phyloP scores from a whole-genome alignment of 2,329 filamentous ascomycete genomes.

The Fusarium armeniacum region DNA sequence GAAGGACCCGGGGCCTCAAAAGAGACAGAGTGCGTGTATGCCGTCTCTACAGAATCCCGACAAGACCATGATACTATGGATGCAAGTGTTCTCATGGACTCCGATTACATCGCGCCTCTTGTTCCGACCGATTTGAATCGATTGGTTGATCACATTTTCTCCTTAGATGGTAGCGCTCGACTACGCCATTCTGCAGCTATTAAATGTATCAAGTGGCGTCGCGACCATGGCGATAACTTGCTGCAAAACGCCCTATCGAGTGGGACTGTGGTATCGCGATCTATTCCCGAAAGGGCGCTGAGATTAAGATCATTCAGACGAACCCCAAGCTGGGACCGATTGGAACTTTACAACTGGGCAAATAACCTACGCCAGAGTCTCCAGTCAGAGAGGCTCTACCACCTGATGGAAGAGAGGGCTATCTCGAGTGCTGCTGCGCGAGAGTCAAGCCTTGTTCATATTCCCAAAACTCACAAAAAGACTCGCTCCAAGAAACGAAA shows the following conservation, averaged over 20 bases:
- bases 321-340: conserved; percentile 50
- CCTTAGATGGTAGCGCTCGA: conserved; percentile 82
- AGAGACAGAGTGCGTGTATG: conserved; percentile 69
- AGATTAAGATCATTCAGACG: conserved; percentile 29
- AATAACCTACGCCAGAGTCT: conserved; percentile 56
- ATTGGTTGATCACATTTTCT: conserved; percentile 82
- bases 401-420: conserved; percentile 42
- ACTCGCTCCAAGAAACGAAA: conserved; percentile 15
- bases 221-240: conserved; percentile 46
- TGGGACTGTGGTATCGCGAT: conserved; percentile 32
- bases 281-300: conserved; percentile 38
- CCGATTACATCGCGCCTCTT: conserved; percentile 88
- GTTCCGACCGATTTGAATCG: conserved; percentile 78
- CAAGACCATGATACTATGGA: conserved; percentile 89
- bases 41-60: conserved; percentile 80
- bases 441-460: conserved; percentile 43
- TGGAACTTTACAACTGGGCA: conserved; percentile 57
- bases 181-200: conserved; percentile 85
- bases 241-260: conserved; percentile 41
- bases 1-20: conserved; percentile 53
- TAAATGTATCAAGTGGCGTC: conserved; percentile 82
- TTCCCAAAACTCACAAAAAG: conserved; percentile 12
- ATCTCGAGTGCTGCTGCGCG: conserved; percentile 12
- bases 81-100: conserved; percentile 91
- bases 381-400: conserved; percentile 51